Evolutionary conservation across 805 yeast genomes (phyloP).

Genomic region (Suhomyces sp.): DNA sequence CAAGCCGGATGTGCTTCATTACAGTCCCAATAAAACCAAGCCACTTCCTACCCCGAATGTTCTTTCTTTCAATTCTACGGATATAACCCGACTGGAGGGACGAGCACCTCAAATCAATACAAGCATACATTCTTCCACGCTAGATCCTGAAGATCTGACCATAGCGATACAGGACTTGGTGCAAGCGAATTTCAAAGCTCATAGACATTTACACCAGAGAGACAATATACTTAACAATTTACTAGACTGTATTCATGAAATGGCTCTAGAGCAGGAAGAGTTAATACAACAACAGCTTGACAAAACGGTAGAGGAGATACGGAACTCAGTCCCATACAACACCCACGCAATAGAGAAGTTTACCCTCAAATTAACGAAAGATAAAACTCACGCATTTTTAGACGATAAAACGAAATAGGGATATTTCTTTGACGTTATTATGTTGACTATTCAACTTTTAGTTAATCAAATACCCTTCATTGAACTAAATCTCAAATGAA

Average conservation of each 20-base stretch:
- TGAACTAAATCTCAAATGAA: not conserved
- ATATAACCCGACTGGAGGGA: not conserved
- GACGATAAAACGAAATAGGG: not conserved
- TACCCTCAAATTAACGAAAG: not conserved
- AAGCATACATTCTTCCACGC: not conserved
- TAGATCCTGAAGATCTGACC: not conserved
- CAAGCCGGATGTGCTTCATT: not conserved
- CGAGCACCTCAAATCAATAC: not conserved
- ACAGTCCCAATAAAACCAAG: not conserved
- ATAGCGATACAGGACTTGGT: not conserved
- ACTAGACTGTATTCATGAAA: conserved; percentile 7
- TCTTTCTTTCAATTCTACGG: not conserved
- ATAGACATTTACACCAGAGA: conserved; percentile 2
- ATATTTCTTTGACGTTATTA: not conserved
- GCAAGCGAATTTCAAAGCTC: not conserved
- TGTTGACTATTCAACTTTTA: not conserved
- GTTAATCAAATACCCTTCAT: not conserved
- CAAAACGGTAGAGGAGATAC: conserved; percentile 1
- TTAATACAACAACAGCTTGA: conserved; percentile 2
- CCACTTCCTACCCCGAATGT: not conserved
- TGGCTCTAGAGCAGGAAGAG: conserved; percentile 5
- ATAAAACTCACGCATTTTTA: not conserved
- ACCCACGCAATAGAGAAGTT: conserved; percentile 5
- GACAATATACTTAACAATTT: conserved; percentile 4
- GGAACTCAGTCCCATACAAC: conserved; percentile 7